Evolutionary conservation across 176 grass and related monocot genomes (phyloP), one percentile per base, ranked within the genome.

Genomic region (Oryza officinalis): DNA sequence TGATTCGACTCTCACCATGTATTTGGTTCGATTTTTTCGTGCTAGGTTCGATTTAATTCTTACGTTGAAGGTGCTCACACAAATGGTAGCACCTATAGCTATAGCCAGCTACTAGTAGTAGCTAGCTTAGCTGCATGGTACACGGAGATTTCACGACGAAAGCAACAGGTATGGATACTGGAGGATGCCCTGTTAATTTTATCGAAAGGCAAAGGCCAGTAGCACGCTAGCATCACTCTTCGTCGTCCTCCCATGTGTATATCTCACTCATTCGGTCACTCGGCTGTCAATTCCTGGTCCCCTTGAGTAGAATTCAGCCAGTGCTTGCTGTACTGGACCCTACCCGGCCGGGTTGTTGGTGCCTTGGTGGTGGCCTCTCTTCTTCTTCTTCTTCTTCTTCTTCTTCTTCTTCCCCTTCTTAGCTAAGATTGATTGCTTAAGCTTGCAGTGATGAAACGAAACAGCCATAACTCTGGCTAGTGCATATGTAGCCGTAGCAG

Each of bases 311-410:
- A 28, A 76, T 61, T 60, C 30, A 40, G 79, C 59, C 59, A 14
- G 22, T 74, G 20, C 26, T 33, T 25, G 70, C 76, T 75, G 49
- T 35, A 45, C 26, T 63, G 78, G 85, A 69, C 85, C 78, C 78
- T 75, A 81, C 9, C 10, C 25, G 47, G 67, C 57, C 10, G 47
- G 69, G 67, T 79, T 74, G 75, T 35, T 35, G 33, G 33, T 35
- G 6, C 33, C 33, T 31, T 26, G 45, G 2, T 33, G 57, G 57
- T 38, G 20, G 4, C 47, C 47, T 43, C 66, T 31, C 20, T 26
- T 12, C 12, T 6, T 45, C 46, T 41, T 6, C n/a, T n/a, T n/a
- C n/a, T 14, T 63, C 49, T 52, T 7, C 49, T 54, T 2, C 54
- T 2, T 38, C 40, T 7, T 41, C 10, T 10, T 41, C 40, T 10